These are phyloP conservation scores for Yarrowia hollandica DNA, from an alignment of 805 yeast species.

Conservation along the genomic window DNA sequence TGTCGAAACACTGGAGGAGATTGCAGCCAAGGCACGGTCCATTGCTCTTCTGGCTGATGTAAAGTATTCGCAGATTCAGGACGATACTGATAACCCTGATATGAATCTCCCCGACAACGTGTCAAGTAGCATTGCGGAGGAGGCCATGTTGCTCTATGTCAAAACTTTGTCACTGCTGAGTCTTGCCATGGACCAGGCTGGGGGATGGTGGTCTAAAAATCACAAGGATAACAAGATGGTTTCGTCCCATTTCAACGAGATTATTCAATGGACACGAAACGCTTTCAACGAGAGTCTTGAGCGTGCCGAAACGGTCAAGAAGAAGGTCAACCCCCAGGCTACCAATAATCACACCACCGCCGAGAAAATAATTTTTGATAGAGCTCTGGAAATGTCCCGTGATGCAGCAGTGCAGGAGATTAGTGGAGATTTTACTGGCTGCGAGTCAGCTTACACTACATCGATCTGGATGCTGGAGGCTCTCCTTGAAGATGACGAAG, in stretches of 20 bases:
- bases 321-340: slow-evolving; percentile 46
- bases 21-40: slow-evolving; percentile 90
- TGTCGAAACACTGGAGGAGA: slow-evolving; percentile 52
- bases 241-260: slow-evolving; percentile 41
- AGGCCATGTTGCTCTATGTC: slow-evolving; percentile 81
- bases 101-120: slow-evolving; percentile 3
- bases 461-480: slow-evolving; percentile 96
- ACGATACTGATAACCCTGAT: slow-evolving; percentile 33
- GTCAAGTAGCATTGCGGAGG: slow-evolving; percentile 62
- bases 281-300: slow-evolving; percentile 85
- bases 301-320: slow-evolving; percentile 76
- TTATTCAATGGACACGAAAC: slow-evolving; percentile 90
- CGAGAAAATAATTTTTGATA: slow-evolving; percentile 83
- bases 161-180: slow-evolving; percentile 81
- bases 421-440: slow-evolving; percentile 63
- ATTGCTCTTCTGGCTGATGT: slow-evolving; percentile 86
- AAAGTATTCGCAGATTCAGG: slow-evolving; percentile 72
- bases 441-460: slow-evolving; percentile 87
- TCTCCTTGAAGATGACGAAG: slow-evolving; percentile 53
- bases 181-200: slow-evolving; percentile 79
- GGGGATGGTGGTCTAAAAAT: slow-evolving; percentile 81
- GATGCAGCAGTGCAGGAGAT: slow-evolving; percentile 88
- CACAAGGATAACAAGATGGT: slow-evolving; percentile 41
- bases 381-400: slow-evolving; percentile 91
- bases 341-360: slow-evolving; percentile 47